Evolutionary conservation across 73 alveolate species (phyloP).

Genomic region (Loxodes magnus): DNA sequence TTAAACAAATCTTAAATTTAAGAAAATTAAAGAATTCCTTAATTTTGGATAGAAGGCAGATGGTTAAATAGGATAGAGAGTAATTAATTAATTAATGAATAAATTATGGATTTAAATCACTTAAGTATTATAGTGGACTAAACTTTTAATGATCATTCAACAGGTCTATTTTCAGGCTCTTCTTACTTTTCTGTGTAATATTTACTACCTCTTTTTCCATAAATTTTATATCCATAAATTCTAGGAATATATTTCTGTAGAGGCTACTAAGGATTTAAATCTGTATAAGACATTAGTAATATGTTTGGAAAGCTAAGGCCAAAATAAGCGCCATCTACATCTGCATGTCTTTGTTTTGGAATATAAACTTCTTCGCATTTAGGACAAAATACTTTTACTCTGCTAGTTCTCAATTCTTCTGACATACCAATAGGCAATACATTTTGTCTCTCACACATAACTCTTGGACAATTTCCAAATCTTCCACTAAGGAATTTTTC

Average conservation of each 20-base stretch:
- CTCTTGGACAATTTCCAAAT: constrained; percentile 95
- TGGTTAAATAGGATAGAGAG: too few relatives aligned
- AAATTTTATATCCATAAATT: constrained; percentile 80
- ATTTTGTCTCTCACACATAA: constrained; percentile 79
- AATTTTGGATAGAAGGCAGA: too few relatives aligned
- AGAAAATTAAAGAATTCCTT: too few relatives aligned
- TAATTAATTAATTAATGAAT: too few relatives aligned
- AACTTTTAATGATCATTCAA: too few relatives aligned
- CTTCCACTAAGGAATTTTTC: constrained; percentile 81
- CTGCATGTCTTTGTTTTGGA: constrained; percentile 74
- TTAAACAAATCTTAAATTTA: too few relatives aligned
- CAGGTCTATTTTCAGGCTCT: too few relatives aligned
- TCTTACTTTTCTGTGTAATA: constrained; percentile 47
- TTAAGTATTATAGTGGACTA: too few relatives aligned
- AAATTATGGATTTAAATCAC: too few relatives aligned
- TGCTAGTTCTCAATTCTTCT: constrained; percentile 82
- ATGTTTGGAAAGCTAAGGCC: constrained; percentile 84
- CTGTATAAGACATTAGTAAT: constrained; percentile 30
- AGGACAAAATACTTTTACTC: constrained; percentile 97
- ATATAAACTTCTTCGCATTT: constrained; percentile 91
- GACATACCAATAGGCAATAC: constrained; percentile 91
- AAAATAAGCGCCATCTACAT: constrained; percentile 91
- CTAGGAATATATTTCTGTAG: constrained; percentile 65
- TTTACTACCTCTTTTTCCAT: constrained; percentile 80
- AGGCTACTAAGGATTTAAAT: constrained; percentile 14